phyloP scores from a whole-genome alignment of 179 eudicot species.

The Drosera spatulata region DNA sequence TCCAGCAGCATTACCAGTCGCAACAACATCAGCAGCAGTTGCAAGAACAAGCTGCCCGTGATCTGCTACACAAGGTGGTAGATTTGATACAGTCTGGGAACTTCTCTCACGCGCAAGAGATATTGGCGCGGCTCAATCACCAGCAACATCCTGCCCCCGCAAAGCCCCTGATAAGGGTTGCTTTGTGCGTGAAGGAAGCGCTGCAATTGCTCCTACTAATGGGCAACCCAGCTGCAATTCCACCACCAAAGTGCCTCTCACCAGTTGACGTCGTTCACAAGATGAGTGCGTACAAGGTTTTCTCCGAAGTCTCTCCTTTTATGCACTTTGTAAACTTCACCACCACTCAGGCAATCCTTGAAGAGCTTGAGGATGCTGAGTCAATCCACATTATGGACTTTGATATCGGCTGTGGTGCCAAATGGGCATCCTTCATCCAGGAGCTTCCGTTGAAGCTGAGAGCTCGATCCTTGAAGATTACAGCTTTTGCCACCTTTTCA shows the following conservation, averaged over 20 bases:
- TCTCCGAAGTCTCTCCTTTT: conserved; percentile 66
- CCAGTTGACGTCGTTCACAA: conserved; percentile 69
- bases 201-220: conserved; percentile 43
- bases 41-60: conserved; percentile 51
- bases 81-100: conserved; percentile 73
- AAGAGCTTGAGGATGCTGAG: conserved; percentile 63
- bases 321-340: conserved; percentile 79
- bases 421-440: conserved; percentile 94
- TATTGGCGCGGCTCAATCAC: conserved; percentile 99
- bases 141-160: conserved; percentile 57
- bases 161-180: conserved; percentile 80
- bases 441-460: conserved; percentile 67
- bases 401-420: conserved; percentile 87
- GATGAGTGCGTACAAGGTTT: conserved; percentile 75
- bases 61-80: conserved; percentile 74
- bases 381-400: conserved; percentile 70
- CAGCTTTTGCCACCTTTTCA: conserved; percentile 53
- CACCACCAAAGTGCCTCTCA: conserved; percentile 15
- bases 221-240: conserved; percentile 28
- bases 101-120: conserved; percentile 93
- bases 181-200: conserved; percentile 75
- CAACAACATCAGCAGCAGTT: conserved; percentile 40
- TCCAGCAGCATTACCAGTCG: conserved; percentile 20
- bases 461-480: conserved; percentile 57
- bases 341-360: conserved; percentile 80